phyloP scores from a whole-genome alignment of 768 basidiomycete genomes.

The Psilocybe azurescens region DNA sequence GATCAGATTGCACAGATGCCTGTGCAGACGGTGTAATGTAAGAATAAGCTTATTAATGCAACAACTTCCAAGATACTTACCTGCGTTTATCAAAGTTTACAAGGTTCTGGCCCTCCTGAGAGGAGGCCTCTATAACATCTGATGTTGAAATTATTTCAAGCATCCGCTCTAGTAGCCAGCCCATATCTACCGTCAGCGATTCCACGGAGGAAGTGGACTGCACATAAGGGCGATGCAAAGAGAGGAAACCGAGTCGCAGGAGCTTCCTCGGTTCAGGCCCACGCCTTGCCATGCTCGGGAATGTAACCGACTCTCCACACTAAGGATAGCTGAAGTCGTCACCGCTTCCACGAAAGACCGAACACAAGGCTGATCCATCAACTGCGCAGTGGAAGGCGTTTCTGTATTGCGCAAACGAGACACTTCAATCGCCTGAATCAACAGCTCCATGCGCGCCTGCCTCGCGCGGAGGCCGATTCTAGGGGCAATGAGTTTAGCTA shows the following conservation, averaged over 20 bases:
- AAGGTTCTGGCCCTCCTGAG: conserved; percentile 60
- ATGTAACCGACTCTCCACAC: conserved; percentile 80
- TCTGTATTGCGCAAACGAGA: conserved; percentile 67
- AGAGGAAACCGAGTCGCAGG: conserved; percentile 63
- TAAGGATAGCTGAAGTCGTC: conserved; percentile 75
- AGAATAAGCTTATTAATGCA: conserved; percentile 8
- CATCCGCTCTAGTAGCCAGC: conserved; percentile 84
- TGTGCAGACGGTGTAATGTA: conserved; percentile 30
- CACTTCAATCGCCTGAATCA: conserved; percentile 76
- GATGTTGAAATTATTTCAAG: conserved; percentile 79
- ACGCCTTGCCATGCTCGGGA: conserved; percentile 80
- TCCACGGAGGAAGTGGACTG: conserved; percentile 51
- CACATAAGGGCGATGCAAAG: conserved; percentile 58
- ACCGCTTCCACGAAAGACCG: conserved; percentile 85
- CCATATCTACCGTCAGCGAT: conserved; percentile 73
- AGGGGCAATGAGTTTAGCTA: conserved; percentile 70
- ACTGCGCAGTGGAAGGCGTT: conserved; percentile 36
- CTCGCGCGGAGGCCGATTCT: conserved; percentile 66
- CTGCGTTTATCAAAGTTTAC: conserved; percentile 86
- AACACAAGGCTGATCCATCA: conserved; percentile 64
- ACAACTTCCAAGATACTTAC: conserved; percentile 37
- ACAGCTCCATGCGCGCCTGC: conserved; percentile 74
- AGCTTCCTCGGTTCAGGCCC: conserved; percentile 62
- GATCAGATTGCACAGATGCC: conserved; percentile 72
- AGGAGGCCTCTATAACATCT: conserved; percentile 63